Conservation (phyloP, 257 asterid genomes). For the Ocimum tenuiflorum region DNA sequence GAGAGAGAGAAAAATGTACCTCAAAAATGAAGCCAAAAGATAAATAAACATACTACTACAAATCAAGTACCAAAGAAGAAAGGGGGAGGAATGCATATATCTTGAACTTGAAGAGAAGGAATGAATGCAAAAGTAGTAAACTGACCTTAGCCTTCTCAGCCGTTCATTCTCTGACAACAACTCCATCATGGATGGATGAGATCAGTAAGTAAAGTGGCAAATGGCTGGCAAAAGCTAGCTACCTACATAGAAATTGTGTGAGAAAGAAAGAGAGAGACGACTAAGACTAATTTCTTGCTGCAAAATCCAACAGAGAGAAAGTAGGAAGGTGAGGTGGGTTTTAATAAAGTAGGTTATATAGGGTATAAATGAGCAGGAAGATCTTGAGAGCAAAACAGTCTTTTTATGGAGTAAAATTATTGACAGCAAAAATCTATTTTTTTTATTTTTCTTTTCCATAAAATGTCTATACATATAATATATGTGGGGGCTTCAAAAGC, state of each 20-base stretch:
- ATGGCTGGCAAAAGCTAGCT: conserved; percentile 30
- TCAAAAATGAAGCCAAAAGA: neutral
- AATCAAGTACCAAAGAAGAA: neutral
- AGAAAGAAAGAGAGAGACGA: conserved; percentile 8
- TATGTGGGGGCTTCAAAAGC: neutral
- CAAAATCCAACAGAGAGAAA: neutral
- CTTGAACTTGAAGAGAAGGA: neutral
- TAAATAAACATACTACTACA: too few relatives aligned
- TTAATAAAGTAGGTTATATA: conserved; percentile 12
- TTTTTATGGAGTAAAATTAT: neutral
- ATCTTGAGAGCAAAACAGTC: conserved; percentile 1
- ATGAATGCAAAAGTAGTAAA: conserved; percentile 35
- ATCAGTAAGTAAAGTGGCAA: conserved; percentile 19
- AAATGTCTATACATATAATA: neutral
- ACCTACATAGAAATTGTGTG: neutral
- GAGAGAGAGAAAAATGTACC: neutral
- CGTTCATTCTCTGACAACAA: conserved; percentile 74
- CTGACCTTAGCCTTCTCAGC: conserved; percentile 47
- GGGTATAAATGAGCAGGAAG: conserved; percentile 12
- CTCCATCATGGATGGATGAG: conserved; percentile 39
- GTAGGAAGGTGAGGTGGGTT: neutral
- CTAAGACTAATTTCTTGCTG: neutral
- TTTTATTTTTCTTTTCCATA: neutral
- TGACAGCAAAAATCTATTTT: neutral
- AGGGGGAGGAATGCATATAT: neutral